Percentiles rank a stretch among this genome's conserved stretches.
Evolutionary conservation across 768 basidiomycete species (phyloP).

Genomic region (Hericium rajendrae): DNA sequence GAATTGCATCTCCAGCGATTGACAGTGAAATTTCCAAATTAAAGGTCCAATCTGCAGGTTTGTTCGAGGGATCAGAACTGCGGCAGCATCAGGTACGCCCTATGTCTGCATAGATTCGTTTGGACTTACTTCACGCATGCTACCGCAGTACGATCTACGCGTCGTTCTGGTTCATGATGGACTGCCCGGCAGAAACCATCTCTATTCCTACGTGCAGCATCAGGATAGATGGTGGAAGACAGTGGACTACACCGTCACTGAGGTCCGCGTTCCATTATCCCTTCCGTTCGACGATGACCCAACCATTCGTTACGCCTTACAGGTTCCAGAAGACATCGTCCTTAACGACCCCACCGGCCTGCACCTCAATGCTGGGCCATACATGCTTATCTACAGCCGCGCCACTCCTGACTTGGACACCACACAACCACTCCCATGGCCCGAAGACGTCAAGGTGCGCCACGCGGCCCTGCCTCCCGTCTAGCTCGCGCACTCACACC

Average conservation of each 20-base stretch:
- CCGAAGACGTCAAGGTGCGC: constrained; percentile 21
- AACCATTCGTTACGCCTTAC: neutral
- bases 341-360: constrained; percentile 61
- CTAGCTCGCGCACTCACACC: neutral
- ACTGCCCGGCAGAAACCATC: constrained; percentile 63
- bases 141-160: constrained; percentile 66
- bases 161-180: constrained; percentile 74
- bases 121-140: neutral
- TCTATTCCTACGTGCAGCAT: constrained; percentile 70
- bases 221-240: constrained; percentile 75
- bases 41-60: constrained; percentile 30
- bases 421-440: constrained; percentile 20
- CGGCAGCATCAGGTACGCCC: constrained; percentile 45
- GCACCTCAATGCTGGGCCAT: constrained; percentile 71
- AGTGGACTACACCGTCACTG: constrained; percentile 56
- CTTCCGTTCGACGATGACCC: neutral
- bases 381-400: constrained; percentile 61
- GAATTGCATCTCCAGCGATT: constrained; percentile 32
- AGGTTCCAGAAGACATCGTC: constrained; percentile 67
- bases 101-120: neutral
- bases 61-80: constrained; percentile 59
- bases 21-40: constrained; percentile 39
- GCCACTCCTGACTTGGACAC: constrained; percentile 19
- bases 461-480: neutral
- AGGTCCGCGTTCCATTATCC: constrained; percentile 30